phyloP scores from a whole-genome alignment of 208 protist species.

The Angomonas desouzai region DNA sequence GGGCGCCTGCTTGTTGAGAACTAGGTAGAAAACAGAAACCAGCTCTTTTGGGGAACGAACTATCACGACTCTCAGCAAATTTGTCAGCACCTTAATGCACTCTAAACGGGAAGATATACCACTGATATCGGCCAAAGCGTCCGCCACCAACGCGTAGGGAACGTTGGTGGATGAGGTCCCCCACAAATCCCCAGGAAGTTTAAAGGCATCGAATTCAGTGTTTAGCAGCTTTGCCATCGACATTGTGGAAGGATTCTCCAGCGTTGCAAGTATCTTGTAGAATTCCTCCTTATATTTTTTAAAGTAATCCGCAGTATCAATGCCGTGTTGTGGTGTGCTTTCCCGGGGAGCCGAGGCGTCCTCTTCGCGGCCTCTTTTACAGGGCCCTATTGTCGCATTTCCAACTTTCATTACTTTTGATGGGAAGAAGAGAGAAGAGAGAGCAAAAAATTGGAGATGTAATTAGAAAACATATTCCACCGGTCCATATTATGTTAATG shows the following conservation, averaged over 20 bases:
- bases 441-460: no score
- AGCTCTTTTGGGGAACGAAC: constrained; percentile 83
- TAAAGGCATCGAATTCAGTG: constrained; percentile 35
- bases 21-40: constrained; percentile 89
- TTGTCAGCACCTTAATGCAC: constrained; percentile 81
- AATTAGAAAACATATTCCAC: no score
- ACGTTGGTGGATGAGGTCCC: constrained; percentile 33
- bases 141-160: constrained; percentile 72
- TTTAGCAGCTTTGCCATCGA: constrained; percentile 82
- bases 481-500: no score
- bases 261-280: constrained; percentile 16
- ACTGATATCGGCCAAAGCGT: constrained; percentile 82
- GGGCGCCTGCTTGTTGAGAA: constrained; percentile 95
- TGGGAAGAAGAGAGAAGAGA: no score
- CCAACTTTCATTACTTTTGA: no score
- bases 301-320: constrained; percentile 18
- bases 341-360: no score
- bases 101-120: constrained; percentile 80
- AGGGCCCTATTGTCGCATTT: no score
- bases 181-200: constrained; percentile 36
- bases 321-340: no score
- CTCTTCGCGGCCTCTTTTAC: background rate
- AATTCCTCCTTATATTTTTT: constrained; percentile 27
- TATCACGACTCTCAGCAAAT: constrained; percentile 86
- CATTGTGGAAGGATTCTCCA: constrained; percentile 33